Percentiles rank a stretch among this genome's conserved stretches.
These are phyloP conservation scores for Neophaeococcomyces mojaviensis DNA, from an alignment of 2,329 filamentous ascomycete genomes.

Conservation along the genomic window DNA sequence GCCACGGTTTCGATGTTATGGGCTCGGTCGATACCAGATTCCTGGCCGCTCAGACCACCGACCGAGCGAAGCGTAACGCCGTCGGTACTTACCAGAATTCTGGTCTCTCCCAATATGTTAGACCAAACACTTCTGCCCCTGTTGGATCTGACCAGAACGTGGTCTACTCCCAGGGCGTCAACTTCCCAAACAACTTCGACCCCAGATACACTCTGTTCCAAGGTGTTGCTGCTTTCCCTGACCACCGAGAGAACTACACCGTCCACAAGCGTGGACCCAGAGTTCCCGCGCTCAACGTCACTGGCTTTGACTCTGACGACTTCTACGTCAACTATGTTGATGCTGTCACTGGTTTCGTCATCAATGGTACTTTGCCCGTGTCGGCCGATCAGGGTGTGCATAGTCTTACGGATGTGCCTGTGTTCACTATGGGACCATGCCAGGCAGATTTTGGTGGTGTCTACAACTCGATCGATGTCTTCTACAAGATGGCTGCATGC, in stretches of 20 bases:
- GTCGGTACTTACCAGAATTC: conserved; percentile 67
- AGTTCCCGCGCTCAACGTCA: conserved; percentile 49
- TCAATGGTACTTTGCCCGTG: conserved; percentile 67
- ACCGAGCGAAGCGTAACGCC: conserved; percentile 67
- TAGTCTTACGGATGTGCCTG: conserved; percentile 68
- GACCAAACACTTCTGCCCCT: conserved; percentile 32
- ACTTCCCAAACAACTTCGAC: conserved; percentile 80
- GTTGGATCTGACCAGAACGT: conserved; percentile 51
- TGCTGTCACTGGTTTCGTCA: conserved; percentile 56
- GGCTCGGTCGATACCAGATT: conserved; percentile 76
- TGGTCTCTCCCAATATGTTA: conserved; percentile 67
- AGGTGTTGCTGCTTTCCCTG: conserved; percentile 64
- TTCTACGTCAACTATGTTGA: conserved; percentile 64
- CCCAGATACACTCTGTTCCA: conserved; percentile 73
- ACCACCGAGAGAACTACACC: conserved; percentile 68
- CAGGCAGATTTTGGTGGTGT: conserved; percentile 60
- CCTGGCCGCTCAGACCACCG: conserved; percentile 52
- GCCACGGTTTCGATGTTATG: conserved; percentile 82
- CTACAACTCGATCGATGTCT: conserved; percentile 33
- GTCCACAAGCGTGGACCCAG: conserved; percentile 62
- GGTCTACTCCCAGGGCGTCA: conserved; percentile 61
- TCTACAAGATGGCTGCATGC: conserved; percentile 30
- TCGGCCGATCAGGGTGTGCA: conserved; percentile 62
- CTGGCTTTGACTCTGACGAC: conserved; percentile 44
- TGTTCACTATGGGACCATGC: conserved; percentile 72